Evolutionary conservation across 2,329 filamentous ascomycete genomes (phyloP).

Genomic region (Xylariaceae sp.): DNA sequence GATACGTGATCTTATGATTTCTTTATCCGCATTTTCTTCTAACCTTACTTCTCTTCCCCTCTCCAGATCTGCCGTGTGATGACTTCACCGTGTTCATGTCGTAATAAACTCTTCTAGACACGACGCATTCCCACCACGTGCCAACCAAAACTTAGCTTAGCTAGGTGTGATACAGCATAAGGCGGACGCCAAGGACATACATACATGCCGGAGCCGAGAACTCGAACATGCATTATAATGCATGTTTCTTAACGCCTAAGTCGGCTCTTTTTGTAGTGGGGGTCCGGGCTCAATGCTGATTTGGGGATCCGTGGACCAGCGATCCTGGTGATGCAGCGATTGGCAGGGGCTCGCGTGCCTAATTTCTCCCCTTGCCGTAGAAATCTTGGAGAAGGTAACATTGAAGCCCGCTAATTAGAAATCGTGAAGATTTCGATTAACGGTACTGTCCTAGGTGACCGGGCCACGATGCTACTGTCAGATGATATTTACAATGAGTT

Average conservation of each 20-base stretch:
- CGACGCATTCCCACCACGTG: constrained; percentile 21
- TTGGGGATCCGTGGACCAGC: constrained; percentile 6
- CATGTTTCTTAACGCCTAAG: constrained; percentile 10
- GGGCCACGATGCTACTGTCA: constrained; percentile 6
- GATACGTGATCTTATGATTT: constrained; percentile 15
- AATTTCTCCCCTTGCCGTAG: constrained; percentile 14
- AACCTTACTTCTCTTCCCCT: constrained; percentile 1
- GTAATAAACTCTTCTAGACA: constrained; percentile 9
- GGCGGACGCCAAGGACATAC: constrained; percentile 8
- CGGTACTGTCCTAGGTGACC: constrained; percentile 3
- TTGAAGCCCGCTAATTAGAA: neutral
- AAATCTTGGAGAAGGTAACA: constrained; percentile 17
- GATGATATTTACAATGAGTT: neutral
- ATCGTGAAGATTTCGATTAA: constrained; percentile 2
- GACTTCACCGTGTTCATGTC: constrained; percentile 15
- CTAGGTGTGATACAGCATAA: constrained; percentile 3
- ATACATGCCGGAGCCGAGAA: constrained; percentile 4
- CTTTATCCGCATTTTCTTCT: neutral
- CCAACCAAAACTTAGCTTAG: neutral
- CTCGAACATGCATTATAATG: constrained; percentile 6
- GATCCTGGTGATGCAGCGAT: constrained; percentile 12
- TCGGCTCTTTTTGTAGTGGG: constrained; percentile 11
- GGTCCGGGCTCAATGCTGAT: constrained; percentile 18
- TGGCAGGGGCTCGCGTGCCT: constrained; percentile 7
- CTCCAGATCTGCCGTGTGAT: constrained; percentile 17